These are phyloP conservation scores for Penicillium coffeae DNA, from an alignment of 495 filamentous ascomycete species.

Conservation along the genomic window DNA sequence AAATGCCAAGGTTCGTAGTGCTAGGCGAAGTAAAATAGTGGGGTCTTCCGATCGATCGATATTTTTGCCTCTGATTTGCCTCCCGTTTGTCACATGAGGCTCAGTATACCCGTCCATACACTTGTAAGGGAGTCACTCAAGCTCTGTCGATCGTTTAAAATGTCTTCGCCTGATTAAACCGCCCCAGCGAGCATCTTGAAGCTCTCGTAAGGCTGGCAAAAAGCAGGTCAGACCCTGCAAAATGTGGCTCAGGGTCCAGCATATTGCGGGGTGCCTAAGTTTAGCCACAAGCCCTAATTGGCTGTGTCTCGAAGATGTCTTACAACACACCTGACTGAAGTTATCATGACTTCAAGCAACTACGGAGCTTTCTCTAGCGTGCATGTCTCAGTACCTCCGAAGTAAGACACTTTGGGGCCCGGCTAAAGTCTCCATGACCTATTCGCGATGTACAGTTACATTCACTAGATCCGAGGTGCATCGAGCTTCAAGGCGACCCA, in stretches of 20 bases:
- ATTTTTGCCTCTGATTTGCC: neutral
- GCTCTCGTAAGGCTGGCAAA: neutral
- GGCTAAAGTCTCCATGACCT: neutral
- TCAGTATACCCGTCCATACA: no score
- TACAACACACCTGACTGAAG: neutral
- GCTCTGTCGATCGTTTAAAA: no score
- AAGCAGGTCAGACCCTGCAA: neutral
- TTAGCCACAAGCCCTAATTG: neutral
- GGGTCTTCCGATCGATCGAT: neutral
- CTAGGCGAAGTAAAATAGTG: neutral
- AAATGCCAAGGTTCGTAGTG: neutral
- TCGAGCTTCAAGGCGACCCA: neutral
- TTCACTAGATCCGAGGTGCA: conserved; percentile 1
- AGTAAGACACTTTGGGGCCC: neutral
- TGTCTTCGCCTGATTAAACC: no score
- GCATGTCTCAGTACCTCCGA: conserved; percentile 4
- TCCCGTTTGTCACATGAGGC: no score
- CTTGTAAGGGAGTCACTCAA: no score
- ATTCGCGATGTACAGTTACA: neutral
- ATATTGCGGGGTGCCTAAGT: neutral
- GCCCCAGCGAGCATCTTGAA: neutral
- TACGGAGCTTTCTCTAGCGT: neutral
- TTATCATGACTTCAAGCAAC: neutral
- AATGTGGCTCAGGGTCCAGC: conserved; percentile 1
- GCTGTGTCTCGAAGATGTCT: conserved; percentile 2